These are phyloP conservation scores for Stereocaulon alpinum DNA, from an alignment of 495 filamentous ascomycete species.

Conservation along the genomic window DNA sequence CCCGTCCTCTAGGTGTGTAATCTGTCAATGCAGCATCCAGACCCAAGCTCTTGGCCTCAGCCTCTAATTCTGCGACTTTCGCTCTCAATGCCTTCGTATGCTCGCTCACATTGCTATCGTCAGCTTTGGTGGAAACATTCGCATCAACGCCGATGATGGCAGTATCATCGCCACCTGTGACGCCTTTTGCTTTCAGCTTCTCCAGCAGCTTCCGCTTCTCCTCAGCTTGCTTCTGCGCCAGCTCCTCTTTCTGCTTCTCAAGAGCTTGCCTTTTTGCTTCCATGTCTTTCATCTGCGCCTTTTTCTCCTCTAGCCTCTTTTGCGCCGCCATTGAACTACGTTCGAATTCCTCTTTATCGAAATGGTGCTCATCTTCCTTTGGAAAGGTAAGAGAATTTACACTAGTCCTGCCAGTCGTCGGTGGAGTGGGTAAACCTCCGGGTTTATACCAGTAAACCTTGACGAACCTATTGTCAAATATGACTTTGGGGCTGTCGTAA, in stretches of 20 bases:
- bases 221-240: constrained; percentile 62
- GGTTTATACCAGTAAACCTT: constrained; percentile 94
- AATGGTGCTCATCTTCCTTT: constrained; percentile 39
- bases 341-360: constrained; percentile 71
- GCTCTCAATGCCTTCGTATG: constrained; percentile 61
- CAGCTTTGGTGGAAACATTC: constrained; percentile 21
- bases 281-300: constrained; percentile 60
- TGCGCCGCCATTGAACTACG: constrained; percentile 72
- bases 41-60: constrained; percentile 72
- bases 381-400: constrained; percentile 19
- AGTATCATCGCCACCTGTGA: constrained; percentile 15
- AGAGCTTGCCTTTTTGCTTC: constrained; percentile 62
- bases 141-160: constrained; percentile 21
- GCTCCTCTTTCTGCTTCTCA: constrained; percentile 64
- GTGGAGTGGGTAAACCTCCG: constrained; percentile 32
- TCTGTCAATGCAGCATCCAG: constrained; percentile 47
- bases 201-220: constrained; percentile 62
- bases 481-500: constrained; percentile 82
- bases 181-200: constrained; percentile 43
- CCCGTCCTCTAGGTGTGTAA: constrained; percentile 23
- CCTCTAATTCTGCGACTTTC: constrained; percentile 72
- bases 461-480: constrained; percentile 96
- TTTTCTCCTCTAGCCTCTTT: constrained; percentile 64
- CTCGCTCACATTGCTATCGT: constrained; percentile 39
- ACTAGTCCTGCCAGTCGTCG: constrained; percentile 28